phyloP scores from a whole-genome alignment of 2,329 filamentous ascomycete genomes.

The Amesomyces nigricolor region DNA sequence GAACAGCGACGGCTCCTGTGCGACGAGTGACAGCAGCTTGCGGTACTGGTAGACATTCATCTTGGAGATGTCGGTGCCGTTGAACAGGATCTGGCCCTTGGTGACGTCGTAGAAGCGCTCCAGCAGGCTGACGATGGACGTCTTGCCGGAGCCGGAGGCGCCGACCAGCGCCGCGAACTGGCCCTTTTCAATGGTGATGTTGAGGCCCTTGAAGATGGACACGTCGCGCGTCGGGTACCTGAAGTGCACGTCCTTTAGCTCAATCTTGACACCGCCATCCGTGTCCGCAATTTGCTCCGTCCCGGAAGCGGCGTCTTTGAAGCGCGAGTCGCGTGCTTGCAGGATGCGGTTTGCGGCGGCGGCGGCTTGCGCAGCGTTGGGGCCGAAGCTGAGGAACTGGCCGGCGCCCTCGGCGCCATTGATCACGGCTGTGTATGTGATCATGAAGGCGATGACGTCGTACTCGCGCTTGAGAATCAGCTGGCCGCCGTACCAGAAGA shows the following conservation, averaged over 20 bases:
- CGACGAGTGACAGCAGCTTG: slow-evolving; percentile 61
- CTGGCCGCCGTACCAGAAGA: slow-evolving; percentile 61
- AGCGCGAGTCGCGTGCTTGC: slow-evolving; percentile 41
- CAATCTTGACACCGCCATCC: slow-evolving; percentile 49
- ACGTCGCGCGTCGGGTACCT: slow-evolving; percentile 54
- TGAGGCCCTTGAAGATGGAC: slow-evolving; percentile 55
- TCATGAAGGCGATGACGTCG: slow-evolving; percentile 42
- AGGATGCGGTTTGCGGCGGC: slow-evolving; percentile 57
- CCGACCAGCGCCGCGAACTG: slow-evolving; percentile 68
- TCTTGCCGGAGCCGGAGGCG: slow-evolving; percentile 66
- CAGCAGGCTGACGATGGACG: slow-evolving; percentile 60
- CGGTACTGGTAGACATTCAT: slow-evolving; percentile 60
- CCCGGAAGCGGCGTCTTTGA: slow-evolving; percentile 31
- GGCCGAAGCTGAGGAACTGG: slow-evolving; percentile 61
- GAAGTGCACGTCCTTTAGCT: slow-evolving; percentile 53
- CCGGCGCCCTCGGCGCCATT: slow-evolving; percentile 63
- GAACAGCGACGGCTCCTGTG: slow-evolving; percentile 69
- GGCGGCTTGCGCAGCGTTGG: slow-evolving; percentile 56
- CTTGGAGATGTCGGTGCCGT: slow-evolving; percentile 53
- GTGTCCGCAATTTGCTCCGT: slow-evolving; percentile 39
- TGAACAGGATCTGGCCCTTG: slow-evolving; percentile 58
- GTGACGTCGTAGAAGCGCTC: slow-evolving; percentile 67
- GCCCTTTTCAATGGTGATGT: slow-evolving; percentile 59
- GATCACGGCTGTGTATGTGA: slow-evolving; percentile 60
- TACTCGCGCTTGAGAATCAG: slow-evolving; percentile 48